Base-by-base conservation (phyloP, 2,329 filamentous ascomycete genomes). In the Ceratocystis cubensis region DNA sequence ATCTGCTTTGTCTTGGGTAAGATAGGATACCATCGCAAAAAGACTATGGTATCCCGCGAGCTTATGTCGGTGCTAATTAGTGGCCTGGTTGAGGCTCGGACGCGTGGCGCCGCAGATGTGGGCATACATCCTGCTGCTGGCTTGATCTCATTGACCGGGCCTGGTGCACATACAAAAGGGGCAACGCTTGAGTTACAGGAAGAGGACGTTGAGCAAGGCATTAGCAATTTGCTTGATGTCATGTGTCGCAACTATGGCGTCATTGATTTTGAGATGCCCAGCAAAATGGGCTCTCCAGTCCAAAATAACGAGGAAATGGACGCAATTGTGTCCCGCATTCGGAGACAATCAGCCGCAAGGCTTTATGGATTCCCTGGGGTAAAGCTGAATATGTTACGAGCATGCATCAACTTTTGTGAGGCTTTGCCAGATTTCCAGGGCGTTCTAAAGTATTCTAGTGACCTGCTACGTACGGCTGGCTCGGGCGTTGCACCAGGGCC, bases 91-190 rank as follows among this genome's bases (percentile, higher is more conserved):
- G 91, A 96, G 75, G 94, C 94, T 17, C 84, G 94, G 48, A 96
- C 95, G 61, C 83, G 93, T 61, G 93, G 93, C 41, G 94, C 94
- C 50, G 92, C 94, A n/a, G 94, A 97, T 73, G 89, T 94, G 72
- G 94, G 93, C 2, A 90, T 99, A 45, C 93, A 97, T 76, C 94
- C 94, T 50, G 93, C 93, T 20, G 91, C 93, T 8, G 92, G 91
- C 0, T 78, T 96, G 63, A 86, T 91, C 30, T 86, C 87, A 13
- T 78, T 94, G 37, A 88, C 85, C 70, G 78, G 82, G 10, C 80
- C 78, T 67, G 81, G 81, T 8, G 77, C 80, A 6, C 78, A 81
- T 44, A 82, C 80, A 1, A 68, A 68, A 25, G 67, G 67, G 6
- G 67, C 67, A 25, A 68, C 67, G 20, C 77, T 88, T 41, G 84